These are phyloP conservation scores for Torrubiellomyces zombiae DNA, from an alignment of 2,329 filamentous ascomycete genomes.

Conservation along the genomic window DNA sequence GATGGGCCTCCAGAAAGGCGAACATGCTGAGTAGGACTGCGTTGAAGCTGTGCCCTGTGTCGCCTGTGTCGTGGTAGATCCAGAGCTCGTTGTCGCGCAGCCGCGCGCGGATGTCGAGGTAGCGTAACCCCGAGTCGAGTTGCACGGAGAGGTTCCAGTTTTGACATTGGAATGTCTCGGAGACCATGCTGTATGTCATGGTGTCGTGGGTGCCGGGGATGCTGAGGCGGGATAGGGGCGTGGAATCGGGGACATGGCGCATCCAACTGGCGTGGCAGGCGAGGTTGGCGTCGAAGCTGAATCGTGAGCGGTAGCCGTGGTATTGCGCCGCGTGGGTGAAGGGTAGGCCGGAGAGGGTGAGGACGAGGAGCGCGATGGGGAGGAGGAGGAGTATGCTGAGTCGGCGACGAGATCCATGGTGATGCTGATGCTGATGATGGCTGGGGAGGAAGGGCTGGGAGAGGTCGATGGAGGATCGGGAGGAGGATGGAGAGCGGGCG, in stretches of 20 bases:
- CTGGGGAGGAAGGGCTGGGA: slow-evolving; percentile 1
- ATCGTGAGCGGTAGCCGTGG: slow-evolving; percentile 13
- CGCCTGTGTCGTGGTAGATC: slow-evolving; percentile 29
- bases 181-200: slow-evolving; percentile 26
- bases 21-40: slow-evolving; percentile 26
- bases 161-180: slow-evolving; percentile 26
- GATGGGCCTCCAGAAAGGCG: slow-evolving; percentile 26
- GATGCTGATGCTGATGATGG: no score
- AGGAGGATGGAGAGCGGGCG: not conserved
- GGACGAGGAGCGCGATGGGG: slow-evolving; percentile 12
- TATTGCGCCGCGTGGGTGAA: no score
- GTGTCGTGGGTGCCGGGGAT: slow-evolving; percentile 38
- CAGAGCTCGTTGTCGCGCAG: slow-evolving; percentile 24
- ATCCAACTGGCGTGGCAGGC: slow-evolving; percentile 24
- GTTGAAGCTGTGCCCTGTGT: slow-evolving; percentile 26
- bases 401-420: slow-evolving; percentile 1
- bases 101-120: slow-evolving; percentile 31
- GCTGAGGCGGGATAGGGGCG: slow-evolving; percentile 25
- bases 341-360: slow-evolving; percentile 11
- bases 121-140: slow-evolving; percentile 28
- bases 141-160: slow-evolving; percentile 27
- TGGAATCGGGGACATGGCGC: slow-evolving; percentile 22
- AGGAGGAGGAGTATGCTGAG: slow-evolving; percentile 11
- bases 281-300: slow-evolving; percentile 24
- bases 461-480: slow-evolving; percentile 2